Base-by-base conservation (phyloP, 192 early-diverging fungal species). In the Coemansia guatemalensis region DNA sequence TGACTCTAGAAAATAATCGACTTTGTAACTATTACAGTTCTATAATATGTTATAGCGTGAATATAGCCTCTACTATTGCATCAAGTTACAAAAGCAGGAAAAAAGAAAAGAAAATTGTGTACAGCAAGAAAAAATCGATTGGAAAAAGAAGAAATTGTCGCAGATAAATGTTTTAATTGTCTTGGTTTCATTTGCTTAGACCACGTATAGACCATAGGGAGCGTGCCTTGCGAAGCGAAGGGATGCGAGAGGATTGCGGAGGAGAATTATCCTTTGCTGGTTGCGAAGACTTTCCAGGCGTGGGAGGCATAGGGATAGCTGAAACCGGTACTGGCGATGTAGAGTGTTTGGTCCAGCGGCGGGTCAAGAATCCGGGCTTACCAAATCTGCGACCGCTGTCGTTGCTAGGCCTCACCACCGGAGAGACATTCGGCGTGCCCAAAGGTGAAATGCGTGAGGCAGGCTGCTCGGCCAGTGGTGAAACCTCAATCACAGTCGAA, bases 391-490 rank as follows among this genome's bases (percentile, higher is more conserved):
- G 61, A 26, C 57, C 32, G 27, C 64, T 66, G 53, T 58, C 62
- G 29, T 48, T 62, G 33, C 64, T 56, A 7, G 61, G 53, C 5
- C 56, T 30, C 1, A 44, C 56, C 0, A 27, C 44, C 25, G 57
- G 44, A 30, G 54, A 67, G 27, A 23, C 56, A 35, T 65, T 55
- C 1, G 75, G 75, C 20, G 69, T 78, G 30, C 39, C 64, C 24
- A 78, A 58, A 7, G 75, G 75, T 48, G 75, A 78, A 33, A 78
- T 39, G 30, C 23, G 65, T 35, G 69, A 71, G 22, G 61, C 68
- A 8, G 24, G 53, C 35, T 58, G 44, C 9, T 60, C 52, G 4
- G 54, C 33, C 9, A 47, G 33, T 2, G 33, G 24, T 20, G 62
- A 54, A 1, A 44, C 20, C 35, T 56, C 53, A 17, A 39, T 51